Base-by-base conservation (phyloP, 345 rosid genomes). In the Brassica nigra region DNA sequence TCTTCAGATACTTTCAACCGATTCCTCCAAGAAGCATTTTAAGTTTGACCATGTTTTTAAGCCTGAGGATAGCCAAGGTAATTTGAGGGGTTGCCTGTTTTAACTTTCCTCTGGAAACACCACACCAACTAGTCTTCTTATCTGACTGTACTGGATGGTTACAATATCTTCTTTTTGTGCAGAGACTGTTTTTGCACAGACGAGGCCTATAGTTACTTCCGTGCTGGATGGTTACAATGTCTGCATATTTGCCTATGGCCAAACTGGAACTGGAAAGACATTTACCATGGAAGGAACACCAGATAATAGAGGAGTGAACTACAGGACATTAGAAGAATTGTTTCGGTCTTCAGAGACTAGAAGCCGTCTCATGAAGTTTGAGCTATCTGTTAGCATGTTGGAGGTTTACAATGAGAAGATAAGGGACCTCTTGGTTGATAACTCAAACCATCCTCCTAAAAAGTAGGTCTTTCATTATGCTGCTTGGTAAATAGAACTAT, bases 401-500 rank as follows among this genome's bases (percentile, higher is more conserved):
- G 59, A 54, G 23, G 59, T 54, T 54, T 54, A 54, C 59, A 54
- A 54, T 54, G 59, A 54, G 59, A 54, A 54, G 59, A 54, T 54
- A 54, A 54, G 59, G 59, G 59, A 54, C 59, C 59, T 54, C 59
- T 15, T 54, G 59, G 59, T 54, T 54, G 59, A 54, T 54, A 54
- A 54, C 59, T 54, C 59, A 54, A 54, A 54, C 18, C 57, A 49
- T 15, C 59, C 59, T 15, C 59, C 59, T 54, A 54, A 54, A 54
- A 54, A 54, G 59, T 54, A 54, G 8, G 59, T 54, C 9, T 23
- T 54, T 54, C 59, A 54, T 54, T 54, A 6, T 15, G 23, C 12
- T 15, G 8, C 23, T 54, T 54, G 23, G 2, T 54, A 54, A 49
- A 49, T n/a, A 49, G 6, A 49, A 49, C n/a, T 12, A 49, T 14